These are phyloP conservation scores for Arthrobotrys musiformis DNA, from an alignment of 2,329 filamentous ascomycete species.

Conservation along the genomic window DNA sequence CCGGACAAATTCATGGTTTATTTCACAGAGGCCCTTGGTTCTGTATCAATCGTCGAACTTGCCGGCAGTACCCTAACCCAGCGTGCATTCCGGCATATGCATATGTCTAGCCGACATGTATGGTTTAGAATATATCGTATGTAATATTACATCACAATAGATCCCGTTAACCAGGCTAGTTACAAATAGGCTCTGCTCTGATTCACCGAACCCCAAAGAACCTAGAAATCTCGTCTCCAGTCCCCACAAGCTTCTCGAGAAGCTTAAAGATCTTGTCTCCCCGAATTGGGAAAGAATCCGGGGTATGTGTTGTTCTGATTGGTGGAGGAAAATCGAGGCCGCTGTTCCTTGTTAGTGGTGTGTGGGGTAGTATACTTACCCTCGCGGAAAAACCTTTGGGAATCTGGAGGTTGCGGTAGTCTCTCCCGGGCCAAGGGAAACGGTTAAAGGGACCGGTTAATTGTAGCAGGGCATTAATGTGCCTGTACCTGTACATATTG, in stretches of 20 bases:
- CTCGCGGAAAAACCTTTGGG: conserved; percentile 45
- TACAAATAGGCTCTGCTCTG: not conserved
- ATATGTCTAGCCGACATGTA: too few species aligned
- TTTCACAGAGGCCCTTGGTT: not conserved
- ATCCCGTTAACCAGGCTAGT: not conserved
- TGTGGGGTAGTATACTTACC: not conserved
- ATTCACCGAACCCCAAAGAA: not conserved
- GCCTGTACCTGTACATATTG: too few species aligned
- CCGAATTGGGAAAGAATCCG: conserved; percentile 14
- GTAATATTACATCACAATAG: not conserved
- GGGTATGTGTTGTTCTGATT: conserved; percentile 36
- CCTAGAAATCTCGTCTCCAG: conserved; percentile 36
- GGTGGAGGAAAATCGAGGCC: conserved; percentile 34
- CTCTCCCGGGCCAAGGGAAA: conserved; percentile 36
- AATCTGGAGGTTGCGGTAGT: conserved; percentile 5
- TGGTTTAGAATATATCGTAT: not conserved
- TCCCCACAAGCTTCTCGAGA: conserved; percentile 15
- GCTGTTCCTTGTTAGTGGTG: not conserved
- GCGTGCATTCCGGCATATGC: too few species aligned
- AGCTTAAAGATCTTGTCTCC: conserved; percentile 12
- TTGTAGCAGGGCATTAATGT: not conserved
- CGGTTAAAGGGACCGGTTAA: conserved; percentile 32
- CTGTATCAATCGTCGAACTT: not conserved
- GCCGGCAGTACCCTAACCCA: not conserved
- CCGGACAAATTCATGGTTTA: conserved; percentile 26